Percentiles rank a stretch among this genome's conserved stretches.
These are phyloP conservation scores for Ogataea degrootiae DNA, from an alignment of 805 yeast species.

Conservation along the genomic window DNA sequence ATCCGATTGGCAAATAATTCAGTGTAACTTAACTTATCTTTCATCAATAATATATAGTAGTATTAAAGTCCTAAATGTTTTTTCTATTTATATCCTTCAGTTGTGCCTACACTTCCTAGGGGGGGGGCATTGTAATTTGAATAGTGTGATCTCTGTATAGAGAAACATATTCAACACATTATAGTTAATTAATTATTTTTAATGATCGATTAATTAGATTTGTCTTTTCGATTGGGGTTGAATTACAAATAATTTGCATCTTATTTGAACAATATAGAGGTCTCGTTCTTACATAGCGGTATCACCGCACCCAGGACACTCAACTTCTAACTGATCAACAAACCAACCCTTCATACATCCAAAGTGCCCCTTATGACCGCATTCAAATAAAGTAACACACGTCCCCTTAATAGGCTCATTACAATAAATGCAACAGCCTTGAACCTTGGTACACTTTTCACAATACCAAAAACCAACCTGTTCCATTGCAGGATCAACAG, in stretches of 20 bases:
- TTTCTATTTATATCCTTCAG: no score
- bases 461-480: constrained; percentile 81
- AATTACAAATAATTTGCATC: background rate
- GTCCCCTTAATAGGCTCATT: constrained; percentile 72
- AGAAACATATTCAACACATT: no score
- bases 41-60: no score
- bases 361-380: constrained; percentile 88
- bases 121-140: no score
- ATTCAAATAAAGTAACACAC: constrained; percentile 51
- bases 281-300: background rate
- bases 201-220: no score
- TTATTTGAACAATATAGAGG: background rate
- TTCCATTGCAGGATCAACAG: constrained; percentile 28
- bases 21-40: no score
- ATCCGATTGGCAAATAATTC: constrained; percentile 29
- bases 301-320: constrained; percentile 78
- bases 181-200: no score
- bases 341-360: constrained; percentile 80
- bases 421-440: constrained; percentile 74
- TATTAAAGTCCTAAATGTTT: no score
- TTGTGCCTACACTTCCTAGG: no score
- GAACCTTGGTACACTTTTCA: constrained; percentile 56
- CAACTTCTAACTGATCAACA: constrained; percentile 52
- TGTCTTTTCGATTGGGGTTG: no score
- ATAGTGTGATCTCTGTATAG: no score